These are phyloP conservation scores for Brassica hybrid DNA, from an alignment of 441 rosid genomes.

Conservation along the genomic window DNA sequence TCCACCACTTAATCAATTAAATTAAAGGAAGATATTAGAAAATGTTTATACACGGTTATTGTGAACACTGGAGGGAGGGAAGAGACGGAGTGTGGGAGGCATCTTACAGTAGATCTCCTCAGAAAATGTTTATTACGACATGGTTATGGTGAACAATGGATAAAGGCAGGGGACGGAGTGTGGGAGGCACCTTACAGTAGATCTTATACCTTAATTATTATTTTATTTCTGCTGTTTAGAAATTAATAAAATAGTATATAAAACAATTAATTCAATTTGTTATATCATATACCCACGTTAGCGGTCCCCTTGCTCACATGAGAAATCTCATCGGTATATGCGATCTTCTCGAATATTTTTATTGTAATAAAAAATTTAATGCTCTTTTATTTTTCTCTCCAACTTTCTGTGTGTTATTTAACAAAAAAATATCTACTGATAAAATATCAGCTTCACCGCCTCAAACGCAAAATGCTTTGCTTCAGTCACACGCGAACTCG, in stretches of 20 bases:
- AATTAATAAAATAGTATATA: not conserved
- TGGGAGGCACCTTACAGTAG: constrained; percentile 30
- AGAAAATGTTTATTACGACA: too few relatives aligned
- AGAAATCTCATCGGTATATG: constrained; percentile 50
- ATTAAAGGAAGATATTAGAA: not conserved
- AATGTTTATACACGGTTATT: not conserved
- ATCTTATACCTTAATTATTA: constrained; percentile 17
- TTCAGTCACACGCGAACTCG: constrained; percentile 33
- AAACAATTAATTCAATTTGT: constrained; percentile 19
- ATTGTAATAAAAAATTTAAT: constrained; percentile 6
- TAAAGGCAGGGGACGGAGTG: constrained; percentile 30
- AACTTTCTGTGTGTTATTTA: not conserved
- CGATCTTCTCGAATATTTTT: constrained; percentile 27
- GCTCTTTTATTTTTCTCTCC: not conserved
- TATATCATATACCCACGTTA: constrained; percentile 44
- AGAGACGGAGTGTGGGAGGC: not conserved
- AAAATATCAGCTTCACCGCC: constrained; percentile 14
- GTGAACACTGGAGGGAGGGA: constrained; percentile 9
- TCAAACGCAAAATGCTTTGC: not conserved
- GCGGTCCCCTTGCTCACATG: constrained; percentile 58
- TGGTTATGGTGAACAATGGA: too few relatives aligned
- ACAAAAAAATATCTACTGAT: not conserved
- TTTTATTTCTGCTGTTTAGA: constrained; percentile 4
- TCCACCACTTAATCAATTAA: constrained; percentile 31
- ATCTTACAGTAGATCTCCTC: too few relatives aligned